phyloP scores from a whole-genome alignment of 495 filamentous ascomycete species.

The Penicillium cinerascens region DNA sequence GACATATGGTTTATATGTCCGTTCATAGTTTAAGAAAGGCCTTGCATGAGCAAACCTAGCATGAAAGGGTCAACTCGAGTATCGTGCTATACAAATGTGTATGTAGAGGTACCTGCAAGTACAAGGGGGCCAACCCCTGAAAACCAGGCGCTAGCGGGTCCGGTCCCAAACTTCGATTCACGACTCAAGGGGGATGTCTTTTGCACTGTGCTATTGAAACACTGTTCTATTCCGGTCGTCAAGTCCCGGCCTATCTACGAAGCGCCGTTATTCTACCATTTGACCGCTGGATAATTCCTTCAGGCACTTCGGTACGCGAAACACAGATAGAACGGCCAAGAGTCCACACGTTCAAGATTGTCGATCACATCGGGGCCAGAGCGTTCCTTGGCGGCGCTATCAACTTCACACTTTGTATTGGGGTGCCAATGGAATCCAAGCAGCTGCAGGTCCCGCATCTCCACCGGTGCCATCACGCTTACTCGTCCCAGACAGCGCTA shows the following conservation, averaged over 20 bases:
- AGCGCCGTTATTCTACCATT: no score
- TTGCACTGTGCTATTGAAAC: constrained; percentile 21
- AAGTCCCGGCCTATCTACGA: no score
- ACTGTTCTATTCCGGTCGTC: constrained; percentile 13
- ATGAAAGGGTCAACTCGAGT: neutral
- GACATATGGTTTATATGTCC: neutral
- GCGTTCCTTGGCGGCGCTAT: constrained; percentile 17
- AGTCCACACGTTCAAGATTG: constrained; percentile 4
- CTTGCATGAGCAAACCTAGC: neutral
- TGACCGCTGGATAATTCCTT: no score
- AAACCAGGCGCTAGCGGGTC: constrained; percentile 3
- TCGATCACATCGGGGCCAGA: constrained; percentile 22
- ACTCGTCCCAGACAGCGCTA: constrained; percentile 10
- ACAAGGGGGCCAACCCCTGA: constrained; percentile 6
- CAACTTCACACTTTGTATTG: constrained; percentile 10
- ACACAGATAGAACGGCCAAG: no score
- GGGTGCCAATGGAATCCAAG: constrained; percentile 17
- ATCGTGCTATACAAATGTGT: neutral
- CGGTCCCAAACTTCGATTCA: constrained; percentile 9
- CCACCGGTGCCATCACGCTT: constrained; percentile 8
- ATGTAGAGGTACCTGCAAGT: constrained; percentile 1
- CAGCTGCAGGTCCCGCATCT: constrained; percentile 11
- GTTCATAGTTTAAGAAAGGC: neutral
- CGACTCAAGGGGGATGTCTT: constrained; percentile 26
- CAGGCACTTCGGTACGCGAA: no score